Evolutionary conservation across 2,329 filamentous ascomycete genomes (phyloP), one percentile per base, ranked within the genome.

Genomic region (Colletotrichum tamarilloi): DNA sequence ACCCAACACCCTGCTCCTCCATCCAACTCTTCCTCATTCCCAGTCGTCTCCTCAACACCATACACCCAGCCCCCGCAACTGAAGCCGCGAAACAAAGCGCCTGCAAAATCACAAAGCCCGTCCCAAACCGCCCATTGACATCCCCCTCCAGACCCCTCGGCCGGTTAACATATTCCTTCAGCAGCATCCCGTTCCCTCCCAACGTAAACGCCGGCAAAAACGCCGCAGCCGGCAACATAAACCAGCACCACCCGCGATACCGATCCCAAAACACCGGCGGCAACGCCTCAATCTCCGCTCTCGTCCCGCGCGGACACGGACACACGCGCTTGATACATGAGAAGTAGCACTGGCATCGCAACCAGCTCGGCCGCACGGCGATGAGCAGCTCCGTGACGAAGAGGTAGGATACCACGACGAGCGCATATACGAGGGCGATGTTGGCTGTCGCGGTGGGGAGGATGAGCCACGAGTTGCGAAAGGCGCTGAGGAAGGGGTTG

Each of bases 321-420:
- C 68, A 74, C 3, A 66, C 24, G 26, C 72, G 56, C 72, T 72
- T 75, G 22, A 75, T n/a, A 7, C 1, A 24, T 2, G 62, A 8
- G n/a, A 72, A 75, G 56, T 73, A 69, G 62, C 72, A 75, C 22
- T 46, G 65, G 65, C 74, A 75, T 7, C 49, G 49, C 64, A 75
- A 53, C 57, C 60, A 69, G 55, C 65, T 60, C 22, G 74, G 74
- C 19, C 72, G 74, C 2, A 9, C 57, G 19, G 14, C 26, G 19
- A 73, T 57, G n/a, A 68, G 59, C 5, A 66, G 1, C 16, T 75
- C 74, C n/a, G 46, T 11, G 4, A 52, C 2, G 11, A 66, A 19
- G 16, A 74, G 2, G n/a, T 26, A 7, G 32, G 11, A 9, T 24
- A 72, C 9, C 12, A 55, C 14, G 9, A 53, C 1, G 38, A 75